Conservation (phyloP, 352 stramenopile species). For the Globisporangium canariense region DNA sequence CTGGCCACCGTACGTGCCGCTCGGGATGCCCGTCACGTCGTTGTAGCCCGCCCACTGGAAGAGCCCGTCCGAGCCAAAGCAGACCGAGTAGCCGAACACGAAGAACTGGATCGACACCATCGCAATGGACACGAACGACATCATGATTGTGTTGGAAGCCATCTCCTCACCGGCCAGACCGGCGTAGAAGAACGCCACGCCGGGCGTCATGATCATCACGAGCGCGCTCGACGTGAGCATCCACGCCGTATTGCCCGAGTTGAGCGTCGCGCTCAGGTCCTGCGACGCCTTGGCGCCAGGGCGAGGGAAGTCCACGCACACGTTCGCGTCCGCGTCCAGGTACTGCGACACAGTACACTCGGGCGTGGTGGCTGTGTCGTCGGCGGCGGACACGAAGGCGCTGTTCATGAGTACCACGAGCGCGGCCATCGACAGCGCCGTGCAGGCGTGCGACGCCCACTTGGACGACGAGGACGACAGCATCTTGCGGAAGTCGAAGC, state of each 20-base stretch:
- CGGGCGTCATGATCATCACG: constrained; percentile 73
- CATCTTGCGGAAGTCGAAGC: not conserved
- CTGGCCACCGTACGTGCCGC: constrained; percentile 47
- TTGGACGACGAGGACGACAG: constrained; percentile 12
- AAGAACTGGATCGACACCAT: constrained; percentile 83
- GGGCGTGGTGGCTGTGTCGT: not conserved
- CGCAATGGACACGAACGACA: constrained; percentile 74
- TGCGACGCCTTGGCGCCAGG: constrained; percentile 28
- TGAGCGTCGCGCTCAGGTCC: constrained; percentile 29
- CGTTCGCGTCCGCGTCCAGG: constrained; percentile 25
- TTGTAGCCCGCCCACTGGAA: constrained; percentile 61
- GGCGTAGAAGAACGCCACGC: constrained; percentile 78
- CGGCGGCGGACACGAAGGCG: constrained; percentile 3
- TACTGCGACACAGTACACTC: constrained; percentile 31
- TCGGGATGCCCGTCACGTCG: constrained; percentile 38
- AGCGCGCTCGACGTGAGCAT: constrained; percentile 46
- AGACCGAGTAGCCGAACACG: constrained; percentile 67
- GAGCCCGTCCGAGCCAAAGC: constrained; percentile 54
- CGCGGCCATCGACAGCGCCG: constrained; percentile 13
- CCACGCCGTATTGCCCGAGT: constrained; percentile 65
- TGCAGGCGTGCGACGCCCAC: constrained; percentile 12
- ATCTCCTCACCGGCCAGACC: constrained; percentile 66
- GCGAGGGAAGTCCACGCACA: constrained; percentile 38
- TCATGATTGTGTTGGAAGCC: constrained; percentile 80
- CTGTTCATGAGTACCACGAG: constrained; percentile 17